phyloP scores from a whole-genome alignment of 2,329 filamentous ascomycete species.

The Phaeosphaeriaceae sp. region DNA sequence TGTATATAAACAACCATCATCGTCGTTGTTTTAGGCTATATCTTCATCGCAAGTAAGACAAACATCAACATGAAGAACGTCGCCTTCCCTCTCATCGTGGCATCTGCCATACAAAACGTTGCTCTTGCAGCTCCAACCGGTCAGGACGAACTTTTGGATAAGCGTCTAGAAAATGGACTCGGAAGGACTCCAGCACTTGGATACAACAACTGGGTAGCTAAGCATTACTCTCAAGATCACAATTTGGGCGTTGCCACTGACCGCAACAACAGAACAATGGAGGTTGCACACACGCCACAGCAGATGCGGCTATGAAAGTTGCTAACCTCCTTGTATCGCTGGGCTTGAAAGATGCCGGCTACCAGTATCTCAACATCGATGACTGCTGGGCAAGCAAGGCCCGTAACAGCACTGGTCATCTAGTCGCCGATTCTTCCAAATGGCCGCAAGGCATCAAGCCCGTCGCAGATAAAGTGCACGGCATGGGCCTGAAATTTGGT shows the following conservation, averaged over 20 bases:
- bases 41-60: neutral
- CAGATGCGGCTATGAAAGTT: conserved; percentile 6
- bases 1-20: neutral
- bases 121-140: conserved; percentile 1
- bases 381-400: conserved; percentile 63
- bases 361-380: conserved; percentile 65
- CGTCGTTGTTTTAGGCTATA: neutral
- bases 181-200: conserved; percentile 15
- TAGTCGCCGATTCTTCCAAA: conserved; percentile 56
- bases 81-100: conserved; percentile 1
- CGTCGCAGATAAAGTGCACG: conserved; percentile 51
- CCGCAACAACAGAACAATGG: conserved; percentile 6
- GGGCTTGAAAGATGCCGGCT: conserved; percentile 55
- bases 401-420: conserved; percentile 46
- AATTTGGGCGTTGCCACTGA: neutral
- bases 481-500: conserved; percentile 64
- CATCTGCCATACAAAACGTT: neutral
- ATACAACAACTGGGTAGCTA: conserved; percentile 18
- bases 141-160: neutral
- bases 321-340: conserved; percentile 12
- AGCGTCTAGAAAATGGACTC: conserved; percentile 16
- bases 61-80: conserved; percentile 1
- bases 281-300: conserved; percentile 10
- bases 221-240: neutral
- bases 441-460: conserved; percentile 67